phyloP scores from a whole-genome alignment of 2,329 filamentous ascomycete genomes.

The Ophiocordyceps australis region DNA sequence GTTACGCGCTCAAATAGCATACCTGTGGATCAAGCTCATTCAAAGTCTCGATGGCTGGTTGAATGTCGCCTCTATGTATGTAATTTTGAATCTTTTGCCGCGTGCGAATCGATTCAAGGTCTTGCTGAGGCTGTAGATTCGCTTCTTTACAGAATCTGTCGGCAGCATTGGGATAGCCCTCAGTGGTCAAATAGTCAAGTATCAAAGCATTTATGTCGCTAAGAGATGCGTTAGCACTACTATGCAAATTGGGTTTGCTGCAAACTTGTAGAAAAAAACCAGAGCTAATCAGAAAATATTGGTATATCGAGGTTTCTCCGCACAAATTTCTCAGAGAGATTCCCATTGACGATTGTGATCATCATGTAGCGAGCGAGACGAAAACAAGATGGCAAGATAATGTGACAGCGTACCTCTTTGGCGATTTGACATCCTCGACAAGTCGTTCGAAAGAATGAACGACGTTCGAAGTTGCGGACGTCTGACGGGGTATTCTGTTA shows the following conservation, averaged over 20 bases:
- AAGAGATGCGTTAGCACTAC: too few relatives aligned
- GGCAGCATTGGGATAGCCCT: slow-evolving; percentile 84
- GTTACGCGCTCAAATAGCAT: slow-evolving; percentile 17
- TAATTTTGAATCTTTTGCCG: slow-evolving; percentile 70
- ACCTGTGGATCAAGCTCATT: slow-evolving; percentile 89
- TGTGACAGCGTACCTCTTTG: slow-evolving; percentile 81
- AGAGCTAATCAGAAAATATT: too few relatives aligned
- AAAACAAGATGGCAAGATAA: too few relatives aligned
- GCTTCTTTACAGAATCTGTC: slow-evolving; percentile 89
- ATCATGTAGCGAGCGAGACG: too few relatives aligned
- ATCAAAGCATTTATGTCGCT: slow-evolving; percentile 94
- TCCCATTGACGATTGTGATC: slow-evolving; percentile 96
- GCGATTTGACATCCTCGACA: slow-evolving; percentile 67
- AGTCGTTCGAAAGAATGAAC: slow-evolving; percentile 64
- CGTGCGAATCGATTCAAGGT: slow-evolving; percentile 54
- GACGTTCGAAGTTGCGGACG: slow-evolving; percentile 55
- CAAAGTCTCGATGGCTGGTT: slow-evolving; percentile 67
- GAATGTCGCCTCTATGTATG: slow-evolving; percentile 74
- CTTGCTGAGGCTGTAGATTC: slow-evolving; percentile 59
- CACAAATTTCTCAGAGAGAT: slow-evolving; percentile 97
- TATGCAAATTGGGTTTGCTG: too few relatives aligned
- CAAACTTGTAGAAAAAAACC: too few relatives aligned
- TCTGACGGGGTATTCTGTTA: slow-evolving; percentile 27
- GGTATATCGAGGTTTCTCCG: slow-evolving; percentile 79
- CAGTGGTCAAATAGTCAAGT: slow-evolving; percentile 91